Base-by-base conservation (phyloP, 2,329 filamentous ascomycete genomes). In the Colletotrichum sp. region DNA sequence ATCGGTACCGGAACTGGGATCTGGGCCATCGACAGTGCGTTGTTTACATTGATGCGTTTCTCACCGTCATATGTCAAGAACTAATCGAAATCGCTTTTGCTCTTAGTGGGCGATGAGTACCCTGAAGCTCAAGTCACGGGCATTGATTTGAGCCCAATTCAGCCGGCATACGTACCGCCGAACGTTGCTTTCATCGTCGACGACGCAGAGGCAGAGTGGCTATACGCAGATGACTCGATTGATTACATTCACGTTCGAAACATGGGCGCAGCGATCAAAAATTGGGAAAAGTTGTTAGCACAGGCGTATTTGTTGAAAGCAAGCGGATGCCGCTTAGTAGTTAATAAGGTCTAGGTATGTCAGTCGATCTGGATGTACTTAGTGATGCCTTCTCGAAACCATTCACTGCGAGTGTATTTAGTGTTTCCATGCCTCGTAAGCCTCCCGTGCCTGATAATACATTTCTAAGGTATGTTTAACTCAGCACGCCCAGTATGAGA, bases 1-100 rank as follows among this genome's bases (percentile, higher is more conserved):
- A 15, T 74, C 4, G 69, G 72, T 9, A 74, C 69, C 15, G 87
- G 87, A 3, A 87, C 85, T 38, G 86, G 86, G 27, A 84, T 90
- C 58, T 92, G 90, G 90, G 89, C 89, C 3, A 86, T 90, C 65
- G 86, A 88, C 75, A 81, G 86, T 87, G 77, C 31, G 82, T 81
- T 47, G 9, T n/a, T n/a, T 18, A n/a, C 18, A 47, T 47, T 47
- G 38, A 47, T n/a, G 24, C 8, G 8, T 8, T 7, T 4, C 12
- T 8, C 7, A 5, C 12, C 12, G 18, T 24, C 12, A 24, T 15
- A 24, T 15, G 29, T 15, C 54, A 2, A 16, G 13, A 43, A 43
- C 18, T 43, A 27, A 24, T 27, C 15, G 7, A 8, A 47, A 6
- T n/a, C 58, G n/a, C 9, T n/a, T 18, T n/a, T 47, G 38, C 9